Conservation (phyloP, 2,329 filamentous ascomycete species). For the Aotearoamyces nothofagi region DNA sequence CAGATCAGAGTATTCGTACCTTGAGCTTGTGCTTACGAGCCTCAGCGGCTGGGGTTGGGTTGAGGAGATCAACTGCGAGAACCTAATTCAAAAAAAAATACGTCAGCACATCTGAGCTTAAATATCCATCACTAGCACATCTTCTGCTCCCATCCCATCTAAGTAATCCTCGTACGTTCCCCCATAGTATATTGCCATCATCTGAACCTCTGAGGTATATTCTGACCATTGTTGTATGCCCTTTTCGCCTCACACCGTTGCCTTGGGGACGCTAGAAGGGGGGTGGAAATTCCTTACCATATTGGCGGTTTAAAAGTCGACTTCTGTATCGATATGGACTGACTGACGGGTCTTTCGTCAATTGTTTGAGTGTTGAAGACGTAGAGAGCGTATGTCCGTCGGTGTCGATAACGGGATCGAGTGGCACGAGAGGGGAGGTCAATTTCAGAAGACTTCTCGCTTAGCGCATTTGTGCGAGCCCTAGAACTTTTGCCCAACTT, state of each 20-base stretch:
- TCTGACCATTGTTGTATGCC: too few species aligned
- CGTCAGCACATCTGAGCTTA: too few species aligned
- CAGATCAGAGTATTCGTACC: conserved; percentile 40
- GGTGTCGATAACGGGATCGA: conserved; percentile 15
- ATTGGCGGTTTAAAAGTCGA: conserved; percentile 41
- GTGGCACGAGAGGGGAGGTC: conserved; percentile 1
- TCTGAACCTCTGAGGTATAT: too few species aligned
- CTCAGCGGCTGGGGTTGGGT: conserved; percentile 95
- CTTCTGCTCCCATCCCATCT: too few species aligned
- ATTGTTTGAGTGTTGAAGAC: conserved; percentile 15
- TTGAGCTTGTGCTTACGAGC: conserved; percentile 99
- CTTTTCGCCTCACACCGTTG: too few species aligned
- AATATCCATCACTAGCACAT: too few species aligned
- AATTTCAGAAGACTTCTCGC: background rate
- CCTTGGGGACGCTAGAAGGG: too few species aligned
- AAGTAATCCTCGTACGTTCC: too few species aligned
- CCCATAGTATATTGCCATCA: too few species aligned
- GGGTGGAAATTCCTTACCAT: conserved; percentile 41
- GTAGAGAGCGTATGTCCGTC: conserved; percentile 21
- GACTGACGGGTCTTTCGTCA: conserved; percentile 22
- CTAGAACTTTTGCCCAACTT: too few species aligned
- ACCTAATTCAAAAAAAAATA: too few species aligned
- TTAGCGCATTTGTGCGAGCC: too few species aligned
- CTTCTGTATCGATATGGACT: conserved; percentile 18
- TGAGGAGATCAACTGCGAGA: conserved; percentile 99